Evolutionary conservation across 1,139 yeast genomes (phyloP).

Genomic region (Candida sp.): DNA sequence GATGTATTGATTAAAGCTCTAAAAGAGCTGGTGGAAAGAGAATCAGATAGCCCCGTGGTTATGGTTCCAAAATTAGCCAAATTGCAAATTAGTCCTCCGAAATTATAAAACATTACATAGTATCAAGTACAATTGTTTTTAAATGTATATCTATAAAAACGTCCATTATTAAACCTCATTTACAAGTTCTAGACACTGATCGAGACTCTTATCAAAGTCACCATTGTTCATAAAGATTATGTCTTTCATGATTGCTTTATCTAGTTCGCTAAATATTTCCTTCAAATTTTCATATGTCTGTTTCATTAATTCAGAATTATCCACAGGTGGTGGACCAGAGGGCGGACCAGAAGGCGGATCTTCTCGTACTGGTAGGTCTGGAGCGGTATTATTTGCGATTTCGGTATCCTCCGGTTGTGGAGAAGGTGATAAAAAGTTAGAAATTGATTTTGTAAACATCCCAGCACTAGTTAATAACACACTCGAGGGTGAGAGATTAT

Average conservation of each 20-base stretch:
- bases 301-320: conserved; percentile 14
- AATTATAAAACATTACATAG: too few species aligned
- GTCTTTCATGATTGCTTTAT: conserved; percentile 64
- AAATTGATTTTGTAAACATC: conserved; percentile 46
- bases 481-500: conserved; percentile 42
- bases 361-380: neutral
- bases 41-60: neutral
- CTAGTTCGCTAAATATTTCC: conserved; percentile 78
- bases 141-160: conserved; percentile 1
- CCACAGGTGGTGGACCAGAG: conserved; percentile 7
- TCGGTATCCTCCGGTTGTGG: conserved; percentile 19
- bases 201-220: conserved; percentile 73
- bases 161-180: conserved; percentile 11
- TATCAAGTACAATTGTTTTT: neutral
- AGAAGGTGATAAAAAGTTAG: conserved; percentile 43
- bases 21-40: conserved; percentile 7
- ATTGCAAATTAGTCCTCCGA: neutral
- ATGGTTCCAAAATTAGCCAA: conserved; percentile 3
- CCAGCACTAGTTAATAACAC: conserved; percentile 53
- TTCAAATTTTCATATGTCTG: conserved; percentile 42
- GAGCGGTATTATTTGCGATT: neutral
- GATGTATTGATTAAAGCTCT: conserved; percentile 19
- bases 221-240: conserved; percentile 67
- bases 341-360: conserved; percentile 5
- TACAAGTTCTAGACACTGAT: conserved; percentile 47